These are phyloP conservation scores for Lentinus polychrous DNA, from an alignment of 1,284 basidiomycete species.

Conservation along the genomic window DNA sequence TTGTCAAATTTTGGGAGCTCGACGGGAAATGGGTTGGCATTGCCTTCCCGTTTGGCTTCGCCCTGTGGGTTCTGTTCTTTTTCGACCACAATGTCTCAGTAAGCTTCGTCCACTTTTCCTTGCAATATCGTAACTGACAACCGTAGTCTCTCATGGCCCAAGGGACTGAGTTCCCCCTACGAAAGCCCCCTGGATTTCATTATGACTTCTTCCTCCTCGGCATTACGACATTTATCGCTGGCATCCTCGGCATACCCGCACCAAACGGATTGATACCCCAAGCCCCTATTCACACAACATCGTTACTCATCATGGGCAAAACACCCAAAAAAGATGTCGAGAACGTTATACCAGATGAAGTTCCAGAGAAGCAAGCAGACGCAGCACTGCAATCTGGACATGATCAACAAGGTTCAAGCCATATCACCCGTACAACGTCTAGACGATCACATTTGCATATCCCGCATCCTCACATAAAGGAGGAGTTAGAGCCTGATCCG, in stretches of 20 bases:
- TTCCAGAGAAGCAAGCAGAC: constrained; percentile 33
- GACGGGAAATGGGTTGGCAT: constrained; percentile 87
- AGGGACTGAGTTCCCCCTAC: constrained; percentile 83
- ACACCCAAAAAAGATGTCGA: constrained; percentile 37
- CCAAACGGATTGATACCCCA: constrained; percentile 96
- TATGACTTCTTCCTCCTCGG: constrained; percentile 88
- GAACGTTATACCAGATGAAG: constrained; percentile 31
- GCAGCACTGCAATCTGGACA: constrained; percentile 1
- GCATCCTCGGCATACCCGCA: constrained; percentile 85
- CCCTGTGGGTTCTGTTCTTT: constrained; percentile 70
- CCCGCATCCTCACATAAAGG: constrained; percentile 20
- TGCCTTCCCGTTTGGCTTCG: constrained; percentile 67
- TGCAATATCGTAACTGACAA: background rate
- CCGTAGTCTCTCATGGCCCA: constrained; percentile 86
- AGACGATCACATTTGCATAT: constrained; percentile 13
- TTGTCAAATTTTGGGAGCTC: constrained; percentile 89
- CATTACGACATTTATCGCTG: constrained; percentile 87
- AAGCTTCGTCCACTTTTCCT: constrained; percentile 20
- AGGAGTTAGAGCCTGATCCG: constrained; percentile 24
- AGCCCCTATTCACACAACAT: constrained; percentile 90
- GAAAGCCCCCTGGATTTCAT: constrained; percentile 91
- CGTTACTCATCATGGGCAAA: constrained; percentile 72
- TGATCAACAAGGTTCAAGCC: constrained; percentile 2
- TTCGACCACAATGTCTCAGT: constrained; percentile 84
- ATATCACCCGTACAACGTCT: constrained; percentile 7